A percentile compares a stretch with the other conserved stretches of the same genome.
These are phyloP conservation scores for Neopestalotiopsis sp. DNA, from an alignment of 2,329 filamentous ascomycete genomes.

Conservation along the genomic window DNA sequence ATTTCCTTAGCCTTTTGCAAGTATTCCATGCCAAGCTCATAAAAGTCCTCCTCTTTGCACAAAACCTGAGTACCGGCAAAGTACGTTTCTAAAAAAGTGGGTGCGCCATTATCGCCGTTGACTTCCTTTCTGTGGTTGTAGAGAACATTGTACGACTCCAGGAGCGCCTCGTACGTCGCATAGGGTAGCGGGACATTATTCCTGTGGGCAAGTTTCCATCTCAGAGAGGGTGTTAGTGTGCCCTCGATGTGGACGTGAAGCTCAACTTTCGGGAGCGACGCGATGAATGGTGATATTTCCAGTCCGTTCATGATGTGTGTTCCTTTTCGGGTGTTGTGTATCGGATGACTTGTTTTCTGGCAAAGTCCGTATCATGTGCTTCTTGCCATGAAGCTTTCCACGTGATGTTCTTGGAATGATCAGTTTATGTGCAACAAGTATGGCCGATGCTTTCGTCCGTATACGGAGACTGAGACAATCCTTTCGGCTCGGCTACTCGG, in stretches of 20 bases:
- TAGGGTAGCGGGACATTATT: conserved; percentile 40
- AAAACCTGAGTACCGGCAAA: conserved; percentile 38
- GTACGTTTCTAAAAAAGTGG: conserved; percentile 40
- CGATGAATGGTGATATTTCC: conserved; percentile 39
- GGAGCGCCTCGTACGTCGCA: conserved; percentile 35
- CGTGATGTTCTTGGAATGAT: neutral
- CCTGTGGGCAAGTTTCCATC: conserved; percentile 45
- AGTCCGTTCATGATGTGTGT: conserved; percentile 33
- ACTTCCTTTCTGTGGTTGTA: conserved; percentile 44
- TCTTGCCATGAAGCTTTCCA: neutral
- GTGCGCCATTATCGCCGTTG: conserved; percentile 37
- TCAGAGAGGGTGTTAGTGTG: conserved; percentile 44
- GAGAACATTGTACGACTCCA: conserved; percentile 39
- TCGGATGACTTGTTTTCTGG: neutral
- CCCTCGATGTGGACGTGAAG: conserved; percentile 54
- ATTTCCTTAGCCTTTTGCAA: conserved; percentile 36
- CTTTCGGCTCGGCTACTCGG: neutral
- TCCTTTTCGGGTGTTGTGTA: neutral
- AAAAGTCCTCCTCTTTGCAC: conserved; percentile 41
- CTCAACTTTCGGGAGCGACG: conserved; percentile 47
- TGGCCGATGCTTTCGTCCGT: neutral
- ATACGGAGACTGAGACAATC: neutral
- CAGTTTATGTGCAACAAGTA: neutral
- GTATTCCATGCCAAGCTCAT: conserved; percentile 45
- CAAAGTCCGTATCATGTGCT: neutral